These are phyloP conservation scores for Apophysomyces trapeziformis DNA, from an alignment of 371 early-diverging fungal species.

Conservation along the genomic window DNA sequence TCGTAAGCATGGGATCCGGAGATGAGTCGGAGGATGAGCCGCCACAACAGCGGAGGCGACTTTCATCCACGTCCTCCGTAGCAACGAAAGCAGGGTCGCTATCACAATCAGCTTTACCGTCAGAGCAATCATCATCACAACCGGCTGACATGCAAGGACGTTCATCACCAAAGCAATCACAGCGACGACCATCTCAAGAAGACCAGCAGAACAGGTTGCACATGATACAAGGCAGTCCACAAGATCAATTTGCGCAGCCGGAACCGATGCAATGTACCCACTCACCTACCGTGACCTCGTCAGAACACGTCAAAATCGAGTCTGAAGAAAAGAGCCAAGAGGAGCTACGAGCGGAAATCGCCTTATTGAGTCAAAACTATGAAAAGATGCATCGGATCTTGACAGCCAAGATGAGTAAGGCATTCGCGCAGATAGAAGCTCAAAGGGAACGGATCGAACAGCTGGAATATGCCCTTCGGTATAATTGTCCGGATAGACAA, in stretches of 20 bases:
- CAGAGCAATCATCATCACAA: background rate
- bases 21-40: conserved; percentile 14
- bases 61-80: background rate
- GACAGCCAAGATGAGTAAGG: conserved; percentile 8
- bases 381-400: conserved; percentile 15
- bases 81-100: background rate
- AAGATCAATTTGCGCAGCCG: background rate
- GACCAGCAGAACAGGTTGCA: background rate
- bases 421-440: conserved; percentile 14
- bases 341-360: conserved; percentile 10
- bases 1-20: conserved; percentile 14
- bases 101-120: background rate
- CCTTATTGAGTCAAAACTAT: conserved; percentile 6
- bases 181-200: background rate
- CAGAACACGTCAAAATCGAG: background rate
- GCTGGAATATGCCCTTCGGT: conserved; percentile 3
- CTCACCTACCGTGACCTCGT: background rate
- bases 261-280: background rate
- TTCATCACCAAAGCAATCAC: background rate
- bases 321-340: conserved; percentile 1
- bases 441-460: conserved; percentile 14
- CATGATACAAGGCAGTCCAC: background rate
- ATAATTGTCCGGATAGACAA: background rate
- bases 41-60: conserved; percentile 1
- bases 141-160: background rate